Base-by-base conservation (phyloP, 768 basidiomycete species). In the Tubosaeta brunneosetosa region DNA sequence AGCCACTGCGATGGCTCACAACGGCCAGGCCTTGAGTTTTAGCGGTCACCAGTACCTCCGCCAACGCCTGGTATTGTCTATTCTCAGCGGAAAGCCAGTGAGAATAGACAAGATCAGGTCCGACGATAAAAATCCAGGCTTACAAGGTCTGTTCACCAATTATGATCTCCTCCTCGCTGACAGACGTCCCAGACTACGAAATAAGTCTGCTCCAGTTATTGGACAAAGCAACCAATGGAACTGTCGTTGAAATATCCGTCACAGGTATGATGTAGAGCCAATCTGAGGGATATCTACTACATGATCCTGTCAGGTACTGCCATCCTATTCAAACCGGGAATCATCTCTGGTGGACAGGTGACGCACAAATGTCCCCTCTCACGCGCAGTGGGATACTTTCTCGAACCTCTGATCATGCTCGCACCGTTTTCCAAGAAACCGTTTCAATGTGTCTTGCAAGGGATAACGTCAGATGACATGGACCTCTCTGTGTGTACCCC, bases 141-240 rank as follows among this genome's bases (percentile, higher is more conserved):
- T 99, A n/a, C 75, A 84, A 80, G 92, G 91, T 92, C 52, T 43
- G 73, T 51, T 33, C 36, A 42, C 13, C 36, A 45, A 40, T 49
- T 25, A 29, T 19, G n/a, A n/a, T 31, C 19, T 40, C 12, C 10
- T 40, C 42, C 46, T 55, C 41, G 47, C 43, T 41, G 27, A 27
- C 31, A 10, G 45, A 25, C 48, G 27, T 49, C 10, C 31, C 61
- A 91, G 94, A 98, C 69, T 95, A 86, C 69, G 97, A 99, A 74
- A 83, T 95, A 44, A 94, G 89, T 63, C 77, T 97, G 25, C 70
- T 99, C 40, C 77, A 95, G 43, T 71, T 98, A 14, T 62, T 97
- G 32, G 94, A 97, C 66, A 92, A 91, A 61, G 74, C 90, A 4
- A 94, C 93, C 3, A 97, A 98, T 77, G 97, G 95, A 2, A 91